Conservation (phyloP, 108 stramenopile genomes). For the Nannochloropsis salina region DNA sequence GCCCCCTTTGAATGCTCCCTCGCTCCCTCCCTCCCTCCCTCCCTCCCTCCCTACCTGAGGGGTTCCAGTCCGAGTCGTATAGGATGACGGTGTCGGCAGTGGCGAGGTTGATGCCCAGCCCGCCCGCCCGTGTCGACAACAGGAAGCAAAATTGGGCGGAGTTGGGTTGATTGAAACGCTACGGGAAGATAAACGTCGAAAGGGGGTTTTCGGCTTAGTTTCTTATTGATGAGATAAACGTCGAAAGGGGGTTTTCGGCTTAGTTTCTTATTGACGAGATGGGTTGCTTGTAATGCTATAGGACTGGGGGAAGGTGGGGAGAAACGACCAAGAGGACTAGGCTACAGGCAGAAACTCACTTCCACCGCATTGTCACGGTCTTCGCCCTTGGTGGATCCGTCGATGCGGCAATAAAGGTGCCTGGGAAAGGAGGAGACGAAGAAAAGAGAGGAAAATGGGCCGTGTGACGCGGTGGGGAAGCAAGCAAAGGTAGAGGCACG, state of each 20-base stretch:
- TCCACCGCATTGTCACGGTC: constrained; percentile 61
- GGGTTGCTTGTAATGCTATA: too few species aligned
- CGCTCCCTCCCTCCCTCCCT: not conserved
- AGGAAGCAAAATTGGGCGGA: constrained; percentile 88
- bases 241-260: not conserved
- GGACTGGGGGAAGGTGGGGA: not conserved
- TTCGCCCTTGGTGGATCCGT: constrained; percentile 90
- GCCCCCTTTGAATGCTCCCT: not conserved
- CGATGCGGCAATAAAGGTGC: constrained; percentile 88
- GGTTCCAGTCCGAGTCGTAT: constrained; percentile 91
- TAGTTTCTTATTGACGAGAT: not conserved
- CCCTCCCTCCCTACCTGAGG: constrained; percentile 54
- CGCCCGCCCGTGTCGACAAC: constrained; percentile 89
- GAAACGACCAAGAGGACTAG: not conserved
- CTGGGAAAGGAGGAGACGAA: constrained; percentile 13
- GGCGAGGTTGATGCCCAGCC: constrained; percentile 95
- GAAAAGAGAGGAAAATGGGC: not conserved
- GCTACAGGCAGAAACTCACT: not conserved
- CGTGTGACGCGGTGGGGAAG: not conserved
- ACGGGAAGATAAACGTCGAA: not conserved
- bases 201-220: not conserved
- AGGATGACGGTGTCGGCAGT: constrained; percentile 97
- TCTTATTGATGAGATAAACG: not conserved
- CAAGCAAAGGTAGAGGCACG: not conserved
- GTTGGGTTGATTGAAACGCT: constrained; percentile 75